Conservation (phyloP, 345 rosid species). For the Eucalyptus albens region DNA sequence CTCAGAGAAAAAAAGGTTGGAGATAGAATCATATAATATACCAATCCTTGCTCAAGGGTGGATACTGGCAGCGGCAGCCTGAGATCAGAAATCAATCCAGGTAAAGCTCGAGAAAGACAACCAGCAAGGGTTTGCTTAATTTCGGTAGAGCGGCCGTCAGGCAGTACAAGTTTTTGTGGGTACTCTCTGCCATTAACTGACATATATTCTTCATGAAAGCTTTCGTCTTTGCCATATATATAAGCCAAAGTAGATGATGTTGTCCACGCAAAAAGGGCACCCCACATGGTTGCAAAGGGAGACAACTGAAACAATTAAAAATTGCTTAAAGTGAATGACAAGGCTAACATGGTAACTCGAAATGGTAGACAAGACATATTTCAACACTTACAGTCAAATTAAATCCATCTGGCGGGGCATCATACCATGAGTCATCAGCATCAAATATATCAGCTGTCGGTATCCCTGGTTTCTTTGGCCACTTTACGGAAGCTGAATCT, state of each 20-base stretch:
- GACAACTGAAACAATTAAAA: constrained; percentile 39
- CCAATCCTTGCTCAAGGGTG: constrained; percentile 70
- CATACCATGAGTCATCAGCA: constrained; percentile 78
- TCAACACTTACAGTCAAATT: constrained; percentile 43
- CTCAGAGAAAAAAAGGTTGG: background rate
- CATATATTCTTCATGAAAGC: constrained; percentile 52
- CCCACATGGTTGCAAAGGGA: constrained; percentile 85
- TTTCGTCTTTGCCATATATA: constrained; percentile 77
- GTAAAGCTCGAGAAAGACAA: constrained; percentile 71
- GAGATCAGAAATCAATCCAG: constrained; percentile 61
- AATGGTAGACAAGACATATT: background rate
- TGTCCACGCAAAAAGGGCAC: constrained; percentile 77
- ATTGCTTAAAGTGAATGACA: background rate
- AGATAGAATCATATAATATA: constrained; percentile 4
- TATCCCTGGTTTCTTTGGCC: constrained; percentile 59
- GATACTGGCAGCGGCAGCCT: constrained; percentile 57
- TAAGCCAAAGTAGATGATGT: constrained; percentile 86
- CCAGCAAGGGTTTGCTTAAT: constrained; percentile 71
- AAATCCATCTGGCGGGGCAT: constrained; percentile 79
- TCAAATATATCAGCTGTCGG: constrained; percentile 46
- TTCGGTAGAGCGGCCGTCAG: constrained; percentile 70
- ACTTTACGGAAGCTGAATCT: constrained; percentile 34
- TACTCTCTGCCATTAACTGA: constrained; percentile 61
- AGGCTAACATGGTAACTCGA: background rate
- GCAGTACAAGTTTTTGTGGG: constrained; percentile 33